A percentile compares a stretch with the other conserved stretches of the same genome.
Conservation (phyloP, 371 early-diverging fungal genomes). For the Catenaria anguillulae region DNA sequence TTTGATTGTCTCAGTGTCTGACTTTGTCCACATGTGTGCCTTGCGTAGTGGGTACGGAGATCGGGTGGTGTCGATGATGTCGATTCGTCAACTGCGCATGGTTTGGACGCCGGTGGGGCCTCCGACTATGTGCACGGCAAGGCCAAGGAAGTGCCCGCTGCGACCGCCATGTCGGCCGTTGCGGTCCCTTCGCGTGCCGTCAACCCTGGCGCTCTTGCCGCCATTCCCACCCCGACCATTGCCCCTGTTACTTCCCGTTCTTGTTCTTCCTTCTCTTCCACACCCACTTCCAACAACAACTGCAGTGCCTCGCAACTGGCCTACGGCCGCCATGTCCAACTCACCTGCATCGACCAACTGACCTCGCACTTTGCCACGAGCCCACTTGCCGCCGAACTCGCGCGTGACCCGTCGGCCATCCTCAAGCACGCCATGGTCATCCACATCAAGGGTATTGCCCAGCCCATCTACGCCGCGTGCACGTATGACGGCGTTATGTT, state of each 20-base stretch:
- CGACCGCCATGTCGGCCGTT: no score
- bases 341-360: not conserved
- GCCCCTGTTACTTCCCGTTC: not conserved
- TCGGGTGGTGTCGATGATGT: constrained; percentile 33
- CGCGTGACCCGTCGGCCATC: not conserved
- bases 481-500: not conserved
- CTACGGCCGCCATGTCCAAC: not conserved
- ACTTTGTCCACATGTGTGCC: no score
- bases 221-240: not conserved
- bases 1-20: no score
- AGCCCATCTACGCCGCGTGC: not conserved
- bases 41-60: constrained; percentile 28
- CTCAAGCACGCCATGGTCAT: not conserved
- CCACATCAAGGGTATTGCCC: not conserved
- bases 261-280: no score
- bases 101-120: constrained; percentile 15
- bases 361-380: not conserved
- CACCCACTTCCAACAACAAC: not conserved
- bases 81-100: constrained; percentile 8
- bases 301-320: not conserved
- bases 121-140: no score
- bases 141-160: no score
- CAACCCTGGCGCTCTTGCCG: constrained; percentile 4
- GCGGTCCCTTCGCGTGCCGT: constrained; percentile 1
- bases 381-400: not conserved